Evolutionary conservation across 2,329 filamentous ascomycete species (phyloP), one percentile per base, ranked within the genome.

Genomic region (Sclerotinia spermophila): DNA sequence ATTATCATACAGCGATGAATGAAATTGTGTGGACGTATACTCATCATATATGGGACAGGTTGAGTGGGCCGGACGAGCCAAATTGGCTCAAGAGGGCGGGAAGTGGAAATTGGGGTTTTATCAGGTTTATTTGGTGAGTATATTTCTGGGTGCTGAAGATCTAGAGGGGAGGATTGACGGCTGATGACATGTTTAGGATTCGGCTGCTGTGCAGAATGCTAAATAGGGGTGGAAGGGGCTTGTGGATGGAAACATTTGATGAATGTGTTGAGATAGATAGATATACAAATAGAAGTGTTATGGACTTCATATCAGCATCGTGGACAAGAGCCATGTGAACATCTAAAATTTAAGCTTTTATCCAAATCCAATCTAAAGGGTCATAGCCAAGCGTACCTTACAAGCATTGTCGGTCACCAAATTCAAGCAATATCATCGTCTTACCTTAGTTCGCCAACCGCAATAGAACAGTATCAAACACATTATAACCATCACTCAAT

Each of bases 71-170:
- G 77, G 71, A 7, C 72, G 75, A 33, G 77, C 76, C 27, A 74
- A 74, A 24, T 58, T 78, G 70, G 73, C 75, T 10, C 74, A 77
- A 60, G 73, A 75, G 51, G 71, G 65, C 19, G 75, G 71, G 55
- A 68, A 71, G 33, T 78, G 76, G 77, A 78, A 76, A 60, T 71
- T 78, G 71, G 65, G 62, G 1, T 77, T 74, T 51, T 78, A 78
- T 72, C 77, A 78, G 67, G 76, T 78, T 33, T 78, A 78, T 71
- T 19, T 70, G 68, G 68, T 70, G 33, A 67, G 68, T 42, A 5
- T 5, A 24, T 42, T 30, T 24, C 17, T 24, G 27, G n/a, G 21
- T 51, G 27, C 5, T 7, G 17, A 17, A 7, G 21, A 13, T 7
- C 24, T 35, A 13, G 27, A 30, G 21, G 21, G 2, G 30, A 11